Conservation (phyloP, 306 rosid genomes). For the Trifolium subterraneum region DNA sequence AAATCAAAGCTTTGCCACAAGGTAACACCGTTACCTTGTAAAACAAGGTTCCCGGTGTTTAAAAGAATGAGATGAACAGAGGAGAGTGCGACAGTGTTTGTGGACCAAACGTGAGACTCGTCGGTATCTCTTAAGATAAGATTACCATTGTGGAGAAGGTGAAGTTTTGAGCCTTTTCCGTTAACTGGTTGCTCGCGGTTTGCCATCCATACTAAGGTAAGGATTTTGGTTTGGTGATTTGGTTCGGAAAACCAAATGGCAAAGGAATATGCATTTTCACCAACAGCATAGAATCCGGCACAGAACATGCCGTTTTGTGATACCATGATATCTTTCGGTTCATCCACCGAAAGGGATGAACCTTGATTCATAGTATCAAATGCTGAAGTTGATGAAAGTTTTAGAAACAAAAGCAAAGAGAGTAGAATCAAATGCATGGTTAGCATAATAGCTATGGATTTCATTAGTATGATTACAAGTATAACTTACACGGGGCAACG, state of each 20-base stretch:
- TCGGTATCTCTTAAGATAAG: slow-evolving; percentile 50
- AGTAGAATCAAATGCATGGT: slow-evolving; percentile 26
- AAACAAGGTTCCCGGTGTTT: slow-evolving; percentile 52
- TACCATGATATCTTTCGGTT: slow-evolving; percentile 39
- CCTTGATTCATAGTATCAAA: slow-evolving; percentile 34
- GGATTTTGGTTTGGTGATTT: background rate
- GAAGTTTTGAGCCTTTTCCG: slow-evolving; percentile 53
- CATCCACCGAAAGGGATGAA: slow-evolving; percentile 50
- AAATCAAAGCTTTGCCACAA: slow-evolving; percentile 63
- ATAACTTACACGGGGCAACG: too few species aligned
- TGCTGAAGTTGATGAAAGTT: slow-evolving; percentile 9
- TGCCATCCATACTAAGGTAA: slow-evolving; percentile 60
- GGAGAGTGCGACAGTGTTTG: slow-evolving; percentile 44
- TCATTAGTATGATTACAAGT: too few species aligned
- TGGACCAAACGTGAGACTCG: slow-evolving; percentile 48
- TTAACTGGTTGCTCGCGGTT: slow-evolving; percentile 58
- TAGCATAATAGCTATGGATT: background rate
- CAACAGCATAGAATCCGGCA: slow-evolving; percentile 56
- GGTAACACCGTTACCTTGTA: background rate
- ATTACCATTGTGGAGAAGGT: slow-evolving; percentile 47
- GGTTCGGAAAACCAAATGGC: slow-evolving; percentile 59
- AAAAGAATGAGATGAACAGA: slow-evolving; percentile 25
- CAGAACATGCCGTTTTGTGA: slow-evolving; percentile 52
- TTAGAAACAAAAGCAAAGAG: background rate
- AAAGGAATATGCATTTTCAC: slow-evolving; percentile 61